A percentile compares a stretch with the other conserved stretches of the same genome.
These are phyloP conservation scores for Dipodascus geniculatus DNA, from an alignment of 805 yeast species.

Conservation along the genomic window DNA sequence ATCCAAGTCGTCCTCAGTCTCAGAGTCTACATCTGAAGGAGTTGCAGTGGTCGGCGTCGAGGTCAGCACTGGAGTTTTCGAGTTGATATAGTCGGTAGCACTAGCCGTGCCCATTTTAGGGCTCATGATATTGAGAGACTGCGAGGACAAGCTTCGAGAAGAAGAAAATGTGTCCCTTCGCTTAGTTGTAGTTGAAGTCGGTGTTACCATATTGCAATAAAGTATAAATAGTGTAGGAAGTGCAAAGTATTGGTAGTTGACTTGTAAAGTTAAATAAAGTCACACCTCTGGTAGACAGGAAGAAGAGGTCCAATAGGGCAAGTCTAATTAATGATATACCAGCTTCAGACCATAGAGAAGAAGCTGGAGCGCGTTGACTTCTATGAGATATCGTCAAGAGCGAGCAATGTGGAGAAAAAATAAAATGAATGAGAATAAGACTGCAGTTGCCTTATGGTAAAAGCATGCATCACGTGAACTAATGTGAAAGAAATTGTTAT, in stretches of 20 bases:
- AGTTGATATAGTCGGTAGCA: background rate
- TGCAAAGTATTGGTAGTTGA: no score
- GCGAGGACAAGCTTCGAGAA: background rate
- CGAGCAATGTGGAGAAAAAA: background rate
- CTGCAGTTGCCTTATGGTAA: background rate
- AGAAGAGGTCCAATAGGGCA: no score
- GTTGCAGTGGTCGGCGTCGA: background rate
- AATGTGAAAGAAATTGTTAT: background rate
- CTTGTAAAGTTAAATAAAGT: no score
- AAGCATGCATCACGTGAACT: background rate
- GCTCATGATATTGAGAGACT: background rate
- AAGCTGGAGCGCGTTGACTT: no score
- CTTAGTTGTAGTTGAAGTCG: background rate
- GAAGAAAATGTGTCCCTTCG: background rate
- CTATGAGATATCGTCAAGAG: background rate
- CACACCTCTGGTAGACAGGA: no score
- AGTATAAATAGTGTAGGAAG: background rate
- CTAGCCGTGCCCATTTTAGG: background rate
- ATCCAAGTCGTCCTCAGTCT: background rate
- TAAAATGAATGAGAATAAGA: background rate
- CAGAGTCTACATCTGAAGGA: slow-evolving; percentile 1
- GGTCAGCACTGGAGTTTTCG: background rate
- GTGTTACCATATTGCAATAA: background rate
- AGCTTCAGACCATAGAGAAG: no score
- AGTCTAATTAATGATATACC: no score